A percentile compares a stretch with the other conserved stretches of the same genome.
These are phyloP conservation scores for Leccinum fuscescens DNA, from an alignment of 1,284 basidiomycete species.

Conservation along the genomic window DNA sequence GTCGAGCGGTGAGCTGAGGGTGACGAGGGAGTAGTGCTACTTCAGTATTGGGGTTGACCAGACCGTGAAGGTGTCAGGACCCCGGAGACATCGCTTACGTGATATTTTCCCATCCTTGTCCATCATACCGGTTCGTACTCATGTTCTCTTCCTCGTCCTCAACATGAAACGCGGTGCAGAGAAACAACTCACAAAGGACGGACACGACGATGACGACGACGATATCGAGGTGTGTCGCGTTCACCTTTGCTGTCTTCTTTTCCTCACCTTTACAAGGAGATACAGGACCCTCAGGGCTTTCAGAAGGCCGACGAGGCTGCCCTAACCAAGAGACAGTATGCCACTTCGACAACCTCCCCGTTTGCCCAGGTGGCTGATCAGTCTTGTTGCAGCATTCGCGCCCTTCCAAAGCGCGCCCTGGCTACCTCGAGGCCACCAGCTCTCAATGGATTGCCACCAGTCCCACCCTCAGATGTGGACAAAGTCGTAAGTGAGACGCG, in stretches of 20 bases:
- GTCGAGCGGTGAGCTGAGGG: background rate
- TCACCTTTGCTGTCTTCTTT: background rate
- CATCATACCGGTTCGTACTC: background rate
- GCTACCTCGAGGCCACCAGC: conserved; percentile 22
- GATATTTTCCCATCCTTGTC: conserved; percentile 17
- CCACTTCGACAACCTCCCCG: conserved; percentile 3
- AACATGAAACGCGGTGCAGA: conserved; percentile 77
- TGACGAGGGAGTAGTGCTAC: no score
- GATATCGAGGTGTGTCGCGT: conserved; percentile 31
- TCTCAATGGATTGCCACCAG: conserved; percentile 26
- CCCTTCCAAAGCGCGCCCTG: conserved; percentile 50
- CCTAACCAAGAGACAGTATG: conserved; percentile 53
- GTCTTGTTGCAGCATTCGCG: conserved; percentile 48
- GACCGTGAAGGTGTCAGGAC: conserved; percentile 7
- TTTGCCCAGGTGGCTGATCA: background rate
- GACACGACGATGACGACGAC: conserved; percentile 39
- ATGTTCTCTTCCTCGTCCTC: conserved; percentile 8
- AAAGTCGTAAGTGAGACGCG: conserved; percentile 28
- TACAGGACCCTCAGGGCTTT: conserved; percentile 43
- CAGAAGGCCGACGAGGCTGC: conserved; percentile 54
- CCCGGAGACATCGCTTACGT: conserved; percentile 21
- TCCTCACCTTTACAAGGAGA: conserved; percentile 38
- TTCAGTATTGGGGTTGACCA: no score
- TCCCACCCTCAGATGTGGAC: conserved; percentile 13
- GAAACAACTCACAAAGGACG: conserved; percentile 66